Base-by-base conservation (phyloP, 176 grass and related monocot genomes). In the Alloteropsis semialata region DNA sequence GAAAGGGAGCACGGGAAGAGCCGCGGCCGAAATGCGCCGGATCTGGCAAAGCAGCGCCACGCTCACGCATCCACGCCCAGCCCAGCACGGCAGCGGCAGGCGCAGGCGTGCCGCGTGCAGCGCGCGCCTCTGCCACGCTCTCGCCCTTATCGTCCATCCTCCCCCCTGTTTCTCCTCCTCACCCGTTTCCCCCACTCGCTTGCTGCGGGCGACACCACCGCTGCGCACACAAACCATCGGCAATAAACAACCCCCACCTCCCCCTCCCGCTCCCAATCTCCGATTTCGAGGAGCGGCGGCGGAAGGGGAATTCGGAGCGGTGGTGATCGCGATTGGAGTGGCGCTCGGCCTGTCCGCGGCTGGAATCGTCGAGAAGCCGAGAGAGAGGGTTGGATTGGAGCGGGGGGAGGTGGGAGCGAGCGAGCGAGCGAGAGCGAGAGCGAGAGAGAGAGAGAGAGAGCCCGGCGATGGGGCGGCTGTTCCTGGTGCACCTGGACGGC, bases 401-500 rank as follows among this genome's bases (percentile, higher is more conserved):
- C 4, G 28, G 15, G 27, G 73, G 10, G 24, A 15, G 56, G 17
- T 17, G 7, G 19, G n/a, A n/a, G n/a, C n/a, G n/a, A n/a, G n/a
- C n/a, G n/a, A n/a, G n/a, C n/a, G n/a, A n/a, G n/a, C n/a, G n/a
- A n/a, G n/a, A n/a, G n/a, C n/a, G n/a, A n/a, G n/a, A n/a, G n/a
- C n/a, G n/a, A n/a, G n/a, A n/a, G n/a, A n/a, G n/a, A n/a, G n/a
- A n/a, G 54, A 2, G 15, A 30, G 29, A 8, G 54, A 27, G 37
- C 28, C 29, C 29, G 28, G 73, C 76, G 43, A 96, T 97, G 94
- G 94, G 94, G 87, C 74, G 68, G 67, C 87, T 93, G 61, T 97
- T 93, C 86, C 46, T 97, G 89, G 86, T 86, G 57, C 73, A 85
- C 70, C 81, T 97, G 6, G 94, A 97, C 54, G 94, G 91, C 37